These are phyloP conservation scores for Sclerotinia borealis DNA, from an alignment of 2,329 filamentous ascomycete species.

Conservation along the genomic window DNA sequence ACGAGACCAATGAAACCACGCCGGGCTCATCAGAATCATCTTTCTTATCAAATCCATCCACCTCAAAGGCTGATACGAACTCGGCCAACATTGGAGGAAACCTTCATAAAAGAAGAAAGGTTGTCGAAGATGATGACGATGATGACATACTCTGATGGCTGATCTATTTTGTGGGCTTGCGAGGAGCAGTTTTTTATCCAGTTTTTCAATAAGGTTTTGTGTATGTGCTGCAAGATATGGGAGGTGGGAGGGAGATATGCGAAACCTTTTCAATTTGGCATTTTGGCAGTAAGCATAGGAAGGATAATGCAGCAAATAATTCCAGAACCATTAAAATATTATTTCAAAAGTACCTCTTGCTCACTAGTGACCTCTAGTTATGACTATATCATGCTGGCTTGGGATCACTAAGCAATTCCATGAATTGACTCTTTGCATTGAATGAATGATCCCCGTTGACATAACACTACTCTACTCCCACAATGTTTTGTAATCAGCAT, in stretches of 20 bases:
- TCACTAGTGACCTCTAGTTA: not conserved
- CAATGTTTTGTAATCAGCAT: not conserved
- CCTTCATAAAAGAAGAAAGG: not conserved
- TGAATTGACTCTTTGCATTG: not conserved
- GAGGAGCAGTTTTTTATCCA: not conserved
- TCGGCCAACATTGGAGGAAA: rapidly evolving
- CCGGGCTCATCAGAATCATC: not conserved
- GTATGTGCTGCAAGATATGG: not conserved
- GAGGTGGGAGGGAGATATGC: not conserved
- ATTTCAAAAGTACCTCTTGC: not conserved
- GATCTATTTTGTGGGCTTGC: too few relatives aligned
- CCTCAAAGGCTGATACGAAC: not conserved
- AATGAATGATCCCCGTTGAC: not conserved
- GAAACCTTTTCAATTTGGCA: not conserved
- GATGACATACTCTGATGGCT: not conserved
- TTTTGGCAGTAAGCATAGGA: too few relatives aligned
- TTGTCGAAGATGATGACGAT: not conserved
- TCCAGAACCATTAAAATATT: not conserved
- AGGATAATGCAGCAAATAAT: not conserved
- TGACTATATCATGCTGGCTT: not conserved
- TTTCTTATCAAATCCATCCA: not conserved
- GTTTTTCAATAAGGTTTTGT: too few relatives aligned
- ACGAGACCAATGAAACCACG: too few relatives aligned
- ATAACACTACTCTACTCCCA: not conserved
- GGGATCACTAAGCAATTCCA: not conserved